Base-by-base conservation (phyloP, 208 protist genomes). In the Jaenimonas drosophilae region DNA sequence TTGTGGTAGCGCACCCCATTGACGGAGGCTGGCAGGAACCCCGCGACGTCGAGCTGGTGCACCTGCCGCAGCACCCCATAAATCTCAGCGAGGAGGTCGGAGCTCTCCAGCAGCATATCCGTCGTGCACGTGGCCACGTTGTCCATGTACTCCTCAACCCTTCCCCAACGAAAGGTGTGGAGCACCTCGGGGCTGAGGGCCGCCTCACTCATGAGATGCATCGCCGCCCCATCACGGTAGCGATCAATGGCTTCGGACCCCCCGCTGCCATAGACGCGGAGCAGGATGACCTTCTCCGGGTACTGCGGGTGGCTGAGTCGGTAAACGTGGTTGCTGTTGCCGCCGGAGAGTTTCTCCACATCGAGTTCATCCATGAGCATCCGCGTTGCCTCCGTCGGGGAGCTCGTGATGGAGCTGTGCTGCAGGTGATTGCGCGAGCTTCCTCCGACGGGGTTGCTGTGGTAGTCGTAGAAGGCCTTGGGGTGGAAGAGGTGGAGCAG, bases 311-410 rank as follows among this genome's bases (percentile, higher is more conserved):
- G 74, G 4, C 50, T 54, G 11, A 90, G 58, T n/a, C 74, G 72
- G 61, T 86, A 90, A 33, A 90, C 81, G 54, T 82, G 67, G 48
- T 90, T 90, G 64, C 81, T 90, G 49, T 90, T 90, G 25, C 81
- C 81, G 16, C 76, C 73, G n/a, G 69, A 64, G 21, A 90, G 61
- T 32, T 78, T 74, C 60, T 83, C 73, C 27, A 90, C 73, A n/a
- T 72, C 56, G 38, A 90, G 54, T 29, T 83, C 76, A 17, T 48
- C 66, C 42, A 70, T 44, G 21, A 90, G 55, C n/a, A n/a, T n/a
- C n/a, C n/a, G n/a, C n/a, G n/a, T n/a, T n/a, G n/a, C n/a, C n/a
- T n/a, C n/a, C n/a, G n/a, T n/a, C n/a, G n/a, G n/a, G n/a, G n/a
- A n/a, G n/a, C n/a, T n/a, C n/a, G n/a, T n/a, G n/a, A n/a, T n/a